Evolutionary conservation across 345 rosid species (phyloP).

Genomic region (Euphorbia peplus): DNA sequence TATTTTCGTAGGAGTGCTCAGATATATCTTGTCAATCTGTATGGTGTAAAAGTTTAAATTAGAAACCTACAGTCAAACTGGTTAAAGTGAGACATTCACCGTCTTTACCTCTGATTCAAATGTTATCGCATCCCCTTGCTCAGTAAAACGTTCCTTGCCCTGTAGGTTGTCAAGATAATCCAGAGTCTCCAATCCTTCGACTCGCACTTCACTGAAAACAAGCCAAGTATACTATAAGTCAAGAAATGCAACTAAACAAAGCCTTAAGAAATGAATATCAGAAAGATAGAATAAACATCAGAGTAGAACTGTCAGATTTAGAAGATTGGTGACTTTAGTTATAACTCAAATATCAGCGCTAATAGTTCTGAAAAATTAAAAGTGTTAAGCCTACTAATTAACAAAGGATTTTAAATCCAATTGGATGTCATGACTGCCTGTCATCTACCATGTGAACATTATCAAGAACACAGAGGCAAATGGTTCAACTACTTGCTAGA

Average conservation of each 20-base stretch:
- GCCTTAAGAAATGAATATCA: background rate
- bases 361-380: background rate
- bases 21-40: slow-evolving; percentile 28
- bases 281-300: background rate
- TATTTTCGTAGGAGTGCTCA: slow-evolving; percentile 55
- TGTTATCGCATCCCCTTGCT: slow-evolving; percentile 94
- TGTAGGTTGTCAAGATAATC: slow-evolving; percentile 93
- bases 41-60: slow-evolving; percentile 1
- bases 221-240: background rate
- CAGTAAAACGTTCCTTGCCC: slow-evolving; percentile 77
- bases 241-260: background rate
- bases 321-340: background rate
- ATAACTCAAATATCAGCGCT: background rate
- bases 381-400: background rate
- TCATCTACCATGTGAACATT: background rate
- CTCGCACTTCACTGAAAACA: slow-evolving; percentile 79
- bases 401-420: background rate
- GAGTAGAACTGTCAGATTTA: background rate
- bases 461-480: background rate
- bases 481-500: background rate
- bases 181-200: slow-evolving; percentile 87
- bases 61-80: slow-evolving; percentile 4
- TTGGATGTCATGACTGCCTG: background rate
- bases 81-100: background rate
- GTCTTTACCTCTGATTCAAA: slow-evolving; percentile 74